Evolutionary conservation across 2,329 filamentous ascomycete genomes (phyloP).

Genomic region (Phialophora chinensis): DNA sequence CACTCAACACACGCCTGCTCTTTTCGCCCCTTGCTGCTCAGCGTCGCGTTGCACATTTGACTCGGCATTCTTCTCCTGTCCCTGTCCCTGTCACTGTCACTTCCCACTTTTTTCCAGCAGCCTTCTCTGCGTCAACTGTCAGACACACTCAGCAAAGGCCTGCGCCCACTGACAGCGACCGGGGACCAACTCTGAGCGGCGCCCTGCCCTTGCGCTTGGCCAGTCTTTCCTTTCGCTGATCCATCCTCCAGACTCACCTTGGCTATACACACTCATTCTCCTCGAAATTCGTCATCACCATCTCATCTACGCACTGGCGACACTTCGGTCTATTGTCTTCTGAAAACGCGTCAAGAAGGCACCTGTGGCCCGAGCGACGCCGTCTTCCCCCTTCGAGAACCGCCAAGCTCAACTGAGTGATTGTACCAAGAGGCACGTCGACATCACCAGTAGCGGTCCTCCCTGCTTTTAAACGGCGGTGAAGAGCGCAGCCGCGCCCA

Average conservation of each 20-base stretch:
- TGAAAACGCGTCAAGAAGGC: background rate
- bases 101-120: conserved; percentile 13
- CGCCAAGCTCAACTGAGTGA: conserved; percentile 1
- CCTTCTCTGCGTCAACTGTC: conserved; percentile 11
- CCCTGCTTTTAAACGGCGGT: conserved; percentile 8
- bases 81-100: conserved; percentile 10
- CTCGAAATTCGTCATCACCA: background rate
- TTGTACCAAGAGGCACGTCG: conserved; percentile 7
- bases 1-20: background rate
- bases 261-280: background rate
- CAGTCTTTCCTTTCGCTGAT: conserved; percentile 32
- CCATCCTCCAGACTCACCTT: conserved; percentile 3
- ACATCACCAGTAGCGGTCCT: background rate
- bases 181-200: conserved; percentile 18
- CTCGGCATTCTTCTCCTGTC: conserved; percentile 3
- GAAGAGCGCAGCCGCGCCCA: conserved; percentile 31
- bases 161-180: conserved; percentile 14
- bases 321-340: background rate
- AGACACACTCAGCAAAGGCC: conserved; percentile 9
- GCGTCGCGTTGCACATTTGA: conserved; percentile 9
- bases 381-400: conserved; percentile 1
- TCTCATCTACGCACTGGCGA: background rate
- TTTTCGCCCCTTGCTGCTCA: conserved; percentile 2
- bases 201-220: conserved; percentile 25
- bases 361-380: conserved; percentile 2